Evolutionary conservation across 495 filamentous ascomycete species (phyloP), one percentile per base, ranked within the genome.

Genomic region (Talaromyces nanjingensis): DNA sequence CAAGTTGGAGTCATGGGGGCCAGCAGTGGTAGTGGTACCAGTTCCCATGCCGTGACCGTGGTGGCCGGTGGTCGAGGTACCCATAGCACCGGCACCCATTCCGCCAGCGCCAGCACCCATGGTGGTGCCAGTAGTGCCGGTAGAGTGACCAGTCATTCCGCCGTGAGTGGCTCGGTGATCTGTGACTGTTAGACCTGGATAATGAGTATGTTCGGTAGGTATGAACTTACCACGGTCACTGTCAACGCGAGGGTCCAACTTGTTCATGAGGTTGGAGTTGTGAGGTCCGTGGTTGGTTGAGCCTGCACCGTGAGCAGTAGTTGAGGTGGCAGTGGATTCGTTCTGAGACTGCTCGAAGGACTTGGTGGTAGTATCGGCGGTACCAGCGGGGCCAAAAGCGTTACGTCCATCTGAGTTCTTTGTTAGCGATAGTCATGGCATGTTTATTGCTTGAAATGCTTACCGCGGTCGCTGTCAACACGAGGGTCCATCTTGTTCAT

Each of bases 221-320:
- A 29, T 5, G 1, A 7, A 59, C 56, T 59, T 59, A 59, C 56
- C 56, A 8, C 31, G 56, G 56, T 59, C 56, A 33, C 27, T 33
- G 14, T 84, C 82, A 1, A 83, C 79, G 42, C 78, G 76, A 53
- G 83, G 81, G 65, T 85, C 83, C 33, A 77, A 52, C 67, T 79
- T 79, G 63, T 83, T 84, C 27, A 68, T 67, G 18, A 72, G 7
- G 55, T 77, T 75, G 9, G 76, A 77, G 22, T 69, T 64, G 62
- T 80, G 78, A 25, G 72, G 72, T 4, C 72, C 74, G 47, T 68
- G 68, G 27, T 71, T 70, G 24, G 66, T 59, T 24, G 62, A 62
- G 12, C 24, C 18, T 34, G 31, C 27, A 22, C 56, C 31, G 18
- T 37, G 56, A n/a, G 56, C 56, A 22, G 27, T 59, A 16, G 27